Conservation (phyloP, 768 basidiomycete genomes). For the Cubamyces lactineus region DNA sequence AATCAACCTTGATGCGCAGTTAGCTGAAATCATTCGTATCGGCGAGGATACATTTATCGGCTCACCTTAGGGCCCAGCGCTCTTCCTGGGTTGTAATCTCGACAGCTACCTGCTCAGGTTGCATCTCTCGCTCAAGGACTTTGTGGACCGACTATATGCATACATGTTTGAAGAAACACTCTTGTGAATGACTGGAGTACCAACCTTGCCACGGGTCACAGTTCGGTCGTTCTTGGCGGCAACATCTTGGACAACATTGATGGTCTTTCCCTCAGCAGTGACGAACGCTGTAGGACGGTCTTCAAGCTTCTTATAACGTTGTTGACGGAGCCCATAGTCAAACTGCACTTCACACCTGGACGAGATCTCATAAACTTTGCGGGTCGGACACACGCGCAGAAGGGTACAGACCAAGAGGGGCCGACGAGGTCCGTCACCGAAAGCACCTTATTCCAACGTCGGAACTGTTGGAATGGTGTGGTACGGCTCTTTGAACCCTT, state of each 20-base stretch:
- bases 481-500: constrained; percentile 16
- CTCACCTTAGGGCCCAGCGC: constrained; percentile 73
- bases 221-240: constrained; percentile 58
- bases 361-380: background rate
- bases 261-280: constrained; percentile 61
- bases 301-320: constrained; percentile 50
- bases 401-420: constrained; percentile 56
- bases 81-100: constrained; percentile 62
- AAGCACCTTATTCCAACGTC: constrained; percentile 45
- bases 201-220: constrained; percentile 59
- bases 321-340: constrained; percentile 72
- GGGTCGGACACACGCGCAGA: too few species aligned
- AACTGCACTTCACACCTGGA: constrained; percentile 80
- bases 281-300: constrained; percentile 59
- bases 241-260: constrained; percentile 53
- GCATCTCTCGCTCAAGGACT: constrained; percentile 72
- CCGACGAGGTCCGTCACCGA: constrained; percentile 67
- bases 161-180: background rate
- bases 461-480: constrained; percentile 47
- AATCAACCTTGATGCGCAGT: constrained; percentile 52
- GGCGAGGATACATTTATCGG: too few species aligned
- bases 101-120: constrained; percentile 58
- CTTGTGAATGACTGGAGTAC: constrained; percentile 10
- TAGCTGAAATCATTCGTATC: too few species aligned
- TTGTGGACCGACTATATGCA: constrained; percentile 68